phyloP scores from a whole-genome alignment of 305 asterid genomes.

The Euphrasia arctica region DNA sequence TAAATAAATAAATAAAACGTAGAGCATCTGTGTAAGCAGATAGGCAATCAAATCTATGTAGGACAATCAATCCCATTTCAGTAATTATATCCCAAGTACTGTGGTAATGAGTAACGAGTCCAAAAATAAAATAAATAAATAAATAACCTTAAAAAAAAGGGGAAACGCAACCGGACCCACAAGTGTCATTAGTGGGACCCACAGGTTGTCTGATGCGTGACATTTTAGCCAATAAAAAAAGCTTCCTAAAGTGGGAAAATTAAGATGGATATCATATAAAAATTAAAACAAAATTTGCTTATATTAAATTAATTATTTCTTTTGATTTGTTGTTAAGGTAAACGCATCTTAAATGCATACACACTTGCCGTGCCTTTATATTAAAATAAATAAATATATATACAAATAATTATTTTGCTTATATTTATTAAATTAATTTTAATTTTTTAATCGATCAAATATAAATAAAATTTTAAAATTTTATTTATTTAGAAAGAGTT shows the following conservation, averaged over 20 bases:
- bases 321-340: slow-evolving; percentile 20
- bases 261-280: slow-evolving; percentile 14
- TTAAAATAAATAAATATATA: too few relatives aligned
- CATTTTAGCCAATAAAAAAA: slow-evolving; percentile 30
- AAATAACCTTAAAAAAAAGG: slow-evolving; percentile 4
- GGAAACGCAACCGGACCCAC: slow-evolving; percentile 18
- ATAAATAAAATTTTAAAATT: too few relatives aligned
- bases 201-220: slow-evolving; percentile 21
- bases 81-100: slow-evolving; percentile 31
- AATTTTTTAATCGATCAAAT: too few relatives aligned
- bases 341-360: slow-evolving; percentile 15
- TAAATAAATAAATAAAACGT: not conserved
- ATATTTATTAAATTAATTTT: too few relatives aligned
- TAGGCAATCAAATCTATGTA: slow-evolving; percentile 31
- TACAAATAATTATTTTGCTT: too few relatives aligned
- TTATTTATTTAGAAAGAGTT: too few relatives aligned
- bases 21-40: slow-evolving; percentile 18
- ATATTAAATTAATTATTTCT: slow-evolving; percentile 29
- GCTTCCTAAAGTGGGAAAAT: slow-evolving; percentile 29
- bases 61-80: slow-evolving; percentile 23
- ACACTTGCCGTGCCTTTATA: too few relatives aligned
- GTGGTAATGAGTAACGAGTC: slow-evolving; percentile 16
- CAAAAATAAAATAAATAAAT: not conserved
- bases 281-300: slow-evolving; percentile 19
- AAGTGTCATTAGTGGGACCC: slow-evolving; percentile 44